Base-by-base conservation (phyloP, 2,329 filamentous ascomycete species). In the Penicillium aurantiogriseum region DNA sequence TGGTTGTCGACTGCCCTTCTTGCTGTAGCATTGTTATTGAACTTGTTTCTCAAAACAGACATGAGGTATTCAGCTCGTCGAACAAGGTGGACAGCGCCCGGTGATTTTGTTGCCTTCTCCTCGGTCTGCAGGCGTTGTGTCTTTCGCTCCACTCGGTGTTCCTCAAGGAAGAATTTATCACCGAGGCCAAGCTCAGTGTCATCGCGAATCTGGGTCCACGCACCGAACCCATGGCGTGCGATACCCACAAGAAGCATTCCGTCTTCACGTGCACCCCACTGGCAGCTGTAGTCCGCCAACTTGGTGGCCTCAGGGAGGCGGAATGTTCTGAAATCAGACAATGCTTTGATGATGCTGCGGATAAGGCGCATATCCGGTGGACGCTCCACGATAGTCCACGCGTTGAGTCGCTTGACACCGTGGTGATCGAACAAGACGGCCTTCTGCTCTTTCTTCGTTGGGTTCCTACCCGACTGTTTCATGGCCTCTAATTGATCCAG, bases 381-480 rank as follows among this genome's bases (percentile, higher is more conserved):
- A 9, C 95, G 88, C 66, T 97, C 93, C 11, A 96, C 86, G 54
- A 97, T 89, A 0, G 94, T 97, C 75, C 96, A 92, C 0, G 94
- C 94, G 70, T 99, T 99, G 69, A 97, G 85, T 67, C 96, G 92
- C 76, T 96, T 96, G 50, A 97, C 88, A 54, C 92, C 91, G 45
- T 89, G 88, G 75, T 92, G 96, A 71, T 97, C 92, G 68, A 99
- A 97, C 44, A 99, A 80, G 19, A 99, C 91, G 0, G 94, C 94
- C 76, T 99, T 99, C 75, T 91, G 91, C 72, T 99, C 94, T 75
- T 99, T 99, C 80, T 97, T 97, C 0, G 93, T 96, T 54, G 95
- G 77, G 2, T 87, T 83, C 72, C 94, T 95, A 70, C 91, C 91
- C 62, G 89, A 80, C 23, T 81, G 86, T 74, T 94, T 90, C 66